Conservation (phyloP, 192 early-diverging fungal genomes). For the Podila clonocystis region DNA sequence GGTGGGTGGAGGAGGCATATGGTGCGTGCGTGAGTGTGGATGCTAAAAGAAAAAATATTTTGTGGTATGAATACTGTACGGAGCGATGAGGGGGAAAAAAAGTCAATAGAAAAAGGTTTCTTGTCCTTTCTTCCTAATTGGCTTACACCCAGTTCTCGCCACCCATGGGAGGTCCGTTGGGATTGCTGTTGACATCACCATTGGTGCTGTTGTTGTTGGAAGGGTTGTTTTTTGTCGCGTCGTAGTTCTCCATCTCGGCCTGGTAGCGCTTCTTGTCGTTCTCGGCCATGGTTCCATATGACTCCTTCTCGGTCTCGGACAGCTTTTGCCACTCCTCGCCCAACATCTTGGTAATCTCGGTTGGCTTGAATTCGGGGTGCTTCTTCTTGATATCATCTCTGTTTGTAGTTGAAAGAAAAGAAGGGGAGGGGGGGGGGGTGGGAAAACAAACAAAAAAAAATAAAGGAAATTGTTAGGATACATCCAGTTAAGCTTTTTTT, state of each 20-base stretch:
- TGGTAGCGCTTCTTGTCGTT: constrained; percentile 53
- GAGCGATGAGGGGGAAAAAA: too few relatives aligned
- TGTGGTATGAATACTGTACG: too few relatives aligned
- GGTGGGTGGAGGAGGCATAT: too few relatives aligned
- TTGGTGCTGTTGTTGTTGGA: constrained; percentile 1
- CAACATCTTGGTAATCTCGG: constrained; percentile 52
- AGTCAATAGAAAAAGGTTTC: too few relatives aligned
- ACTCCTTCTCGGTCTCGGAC: constrained; percentile 52
- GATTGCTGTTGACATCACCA: background rate
- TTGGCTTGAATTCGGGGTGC: constrained; percentile 51
- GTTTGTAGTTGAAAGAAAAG: background rate
- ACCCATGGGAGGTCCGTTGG: background rate
- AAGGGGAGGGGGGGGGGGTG: background rate
- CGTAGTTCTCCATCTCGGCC: constrained; percentile 35
- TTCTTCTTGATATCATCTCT: constrained; percentile 54
- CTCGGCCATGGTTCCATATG: constrained; percentile 48
- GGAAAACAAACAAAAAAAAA: background rate
- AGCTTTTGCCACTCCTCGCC: constrained; percentile 54
- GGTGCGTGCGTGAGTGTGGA: too few relatives aligned
- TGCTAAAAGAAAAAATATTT: too few relatives aligned
- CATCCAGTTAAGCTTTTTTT: too few relatives aligned
- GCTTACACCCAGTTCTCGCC: too few relatives aligned
- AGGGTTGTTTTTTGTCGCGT: background rate
- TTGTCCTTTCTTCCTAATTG: too few relatives aligned
- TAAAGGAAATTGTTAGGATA: background rate